These are phyloP conservation scores for Abrus pulchellus DNA, from an alignment of 306 rosid genomes.

Conservation along the genomic window DNA sequence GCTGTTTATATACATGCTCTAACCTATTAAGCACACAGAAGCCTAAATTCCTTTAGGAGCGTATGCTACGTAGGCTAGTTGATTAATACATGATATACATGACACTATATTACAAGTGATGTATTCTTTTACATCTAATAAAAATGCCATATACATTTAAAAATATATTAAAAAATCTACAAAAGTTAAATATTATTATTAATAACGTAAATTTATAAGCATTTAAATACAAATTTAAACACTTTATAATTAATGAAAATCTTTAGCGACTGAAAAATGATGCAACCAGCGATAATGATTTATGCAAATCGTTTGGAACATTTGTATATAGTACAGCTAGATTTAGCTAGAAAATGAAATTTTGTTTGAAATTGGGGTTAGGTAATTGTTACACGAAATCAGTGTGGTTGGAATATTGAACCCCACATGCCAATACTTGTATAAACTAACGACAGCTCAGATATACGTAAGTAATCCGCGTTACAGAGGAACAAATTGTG, in stretches of 20 bases:
- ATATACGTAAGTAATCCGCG: constrained; percentile 52
- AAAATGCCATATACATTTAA: neutral
- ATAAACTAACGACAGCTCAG: constrained; percentile 44
- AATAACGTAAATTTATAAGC: too few relatives aligned
- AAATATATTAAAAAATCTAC: too few relatives aligned
- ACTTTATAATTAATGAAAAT: neutral
- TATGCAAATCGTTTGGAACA: neutral
- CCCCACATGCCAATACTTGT: constrained; percentile 47
- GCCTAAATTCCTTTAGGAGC: neutral
- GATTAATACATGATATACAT: too few relatives aligned
- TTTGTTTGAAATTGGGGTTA: constrained; percentile 24
- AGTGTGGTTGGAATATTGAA: constrained; percentile 49
- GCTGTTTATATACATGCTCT: neutral
- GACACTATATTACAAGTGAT: too few relatives aligned
- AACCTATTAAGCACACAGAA: neutral
- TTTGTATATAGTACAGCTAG: neutral
- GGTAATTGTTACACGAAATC: constrained; percentile 45
- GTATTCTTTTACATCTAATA: neutral
- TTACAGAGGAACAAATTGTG: constrained; percentile 22
- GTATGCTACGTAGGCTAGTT: too few relatives aligned
- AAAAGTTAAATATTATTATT: too few relatives aligned
- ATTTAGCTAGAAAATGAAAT: neutral
- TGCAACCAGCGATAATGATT: neutral
- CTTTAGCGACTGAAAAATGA: neutral
- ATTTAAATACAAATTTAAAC: too few relatives aligned